Evolutionary conservation across 257 asterid species (phyloP), one percentile per base, ranked within the genome.

Genomic region (Gynochthodes officinalis): DNA sequence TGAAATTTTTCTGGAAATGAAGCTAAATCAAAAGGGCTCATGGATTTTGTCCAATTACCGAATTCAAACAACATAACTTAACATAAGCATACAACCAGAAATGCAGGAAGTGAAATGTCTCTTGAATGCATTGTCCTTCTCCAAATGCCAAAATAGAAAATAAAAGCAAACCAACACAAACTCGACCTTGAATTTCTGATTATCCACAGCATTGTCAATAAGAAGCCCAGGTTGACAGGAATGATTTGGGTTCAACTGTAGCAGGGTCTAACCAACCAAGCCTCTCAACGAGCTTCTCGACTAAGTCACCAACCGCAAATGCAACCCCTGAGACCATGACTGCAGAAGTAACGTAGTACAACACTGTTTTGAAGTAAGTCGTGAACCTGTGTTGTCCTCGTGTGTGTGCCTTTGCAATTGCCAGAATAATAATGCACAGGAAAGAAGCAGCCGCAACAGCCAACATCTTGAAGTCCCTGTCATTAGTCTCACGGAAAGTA

Each of bases 311-410:
- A 0, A 77, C 82, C 7, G 76, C 90, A 71, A 79, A 88, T 8
- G 78, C 86, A 52, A 88, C 76, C 6, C 96, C 95, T 0, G 89
- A 86, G 30, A 50, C 87, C 70, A 64, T 16, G 14, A 73, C 70
- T 18, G 90, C 89, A 71, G 80, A 50, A 0, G 70, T 50, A 30
- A 79, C 73, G 21, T 88, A 84, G 64, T 80, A 88, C 69, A 54
- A 0, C 11, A 75, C 57, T 14, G 85, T 83, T 21, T 82, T 82
- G 37, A 79, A 13, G 70, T 85, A 86, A 33, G 67, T 74, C 0
- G 59, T 28, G 23, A 78, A 78, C 43, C 43, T 76, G n/a, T 71
- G 62, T 6, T 64, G 50, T 62, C 83, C 53, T 5, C 52, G 69
- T 1, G 60, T 71, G 40, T 84, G 84, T 2, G 87, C 84, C 76